phyloP scores from a whole-genome alignment of 1,284 basidiomycete species.

The Kwoniella shivajii region DNA sequence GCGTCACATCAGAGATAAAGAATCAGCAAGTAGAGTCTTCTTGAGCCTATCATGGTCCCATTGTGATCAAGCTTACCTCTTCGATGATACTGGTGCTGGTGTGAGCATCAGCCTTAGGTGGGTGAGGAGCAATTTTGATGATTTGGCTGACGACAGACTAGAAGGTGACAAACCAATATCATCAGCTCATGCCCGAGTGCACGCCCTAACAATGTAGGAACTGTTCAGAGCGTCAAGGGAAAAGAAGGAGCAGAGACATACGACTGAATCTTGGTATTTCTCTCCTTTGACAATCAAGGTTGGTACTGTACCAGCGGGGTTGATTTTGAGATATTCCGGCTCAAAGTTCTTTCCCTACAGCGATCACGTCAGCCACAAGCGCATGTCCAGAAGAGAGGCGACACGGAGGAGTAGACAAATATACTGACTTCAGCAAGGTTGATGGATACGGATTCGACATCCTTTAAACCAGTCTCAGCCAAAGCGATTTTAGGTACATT shows the following conservation, averaged over 20 bases:
- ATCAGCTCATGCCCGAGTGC: too few species aligned
- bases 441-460: conserved; percentile 36
- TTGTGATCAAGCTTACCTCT: conserved; percentile 22
- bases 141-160: conserved; percentile 59
- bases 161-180: too few species aligned
- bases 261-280: conserved; percentile 58
- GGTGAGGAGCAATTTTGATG: conserved; percentile 56
- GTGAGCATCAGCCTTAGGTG: conserved; percentile 43
- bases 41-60: conserved; percentile 4
- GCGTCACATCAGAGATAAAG: conserved; percentile 11
- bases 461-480: conserved; percentile 41
- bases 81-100: conserved; percentile 44
- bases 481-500: conserved; percentile 50
- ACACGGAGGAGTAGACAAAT: background rate
- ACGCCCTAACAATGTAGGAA: background rate
- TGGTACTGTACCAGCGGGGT: conserved; percentile 62
- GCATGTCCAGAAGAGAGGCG: too few species aligned
- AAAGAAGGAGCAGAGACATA: conserved; percentile 15
- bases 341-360: conserved; percentile 64
- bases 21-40: conserved; percentile 41
- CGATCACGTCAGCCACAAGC: background rate
- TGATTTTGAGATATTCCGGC: conserved; percentile 63
- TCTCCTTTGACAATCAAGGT: conserved; percentile 58
- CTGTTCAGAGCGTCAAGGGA: background rate
- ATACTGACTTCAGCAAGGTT: conserved; percentile 42